A percentile compares a stretch with the other conserved stretches of the same genome.
phyloP scores from a whole-genome alignment of 768 basidiomycete species.

The Hygrocybe punicea region DNA sequence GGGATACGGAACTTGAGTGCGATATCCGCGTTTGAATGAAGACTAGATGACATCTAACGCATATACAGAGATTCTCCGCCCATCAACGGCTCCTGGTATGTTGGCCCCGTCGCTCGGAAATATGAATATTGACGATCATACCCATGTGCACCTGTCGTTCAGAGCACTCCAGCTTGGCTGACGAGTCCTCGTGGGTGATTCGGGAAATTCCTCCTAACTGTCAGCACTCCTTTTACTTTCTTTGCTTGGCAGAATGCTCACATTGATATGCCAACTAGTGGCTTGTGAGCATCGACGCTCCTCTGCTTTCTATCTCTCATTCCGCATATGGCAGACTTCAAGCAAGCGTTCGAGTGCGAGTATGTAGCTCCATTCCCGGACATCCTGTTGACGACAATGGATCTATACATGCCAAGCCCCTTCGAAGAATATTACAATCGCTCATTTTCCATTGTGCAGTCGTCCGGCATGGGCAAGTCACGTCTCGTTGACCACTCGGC shows the following conservation, averaged over 20 bases:
- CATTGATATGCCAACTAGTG: too few species aligned
- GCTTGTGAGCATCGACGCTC: too few species aligned
- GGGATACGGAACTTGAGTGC: not conserved
- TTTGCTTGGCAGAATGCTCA: too few species aligned
- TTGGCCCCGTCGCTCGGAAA: too few species aligned
- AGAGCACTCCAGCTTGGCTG: too few species aligned
- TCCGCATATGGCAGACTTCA: not conserved
- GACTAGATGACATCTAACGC: not conserved
- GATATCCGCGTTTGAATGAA: not conserved
- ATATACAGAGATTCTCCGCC: not conserved
- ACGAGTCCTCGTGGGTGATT: too few species aligned
- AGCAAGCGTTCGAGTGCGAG: not conserved
- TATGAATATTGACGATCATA: too few species aligned
- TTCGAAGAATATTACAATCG: not conserved
- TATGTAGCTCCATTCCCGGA: not conserved
- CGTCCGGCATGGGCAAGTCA: not conserved
- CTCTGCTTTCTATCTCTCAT: not conserved
- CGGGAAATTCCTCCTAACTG: too few species aligned
- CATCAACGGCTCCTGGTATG: not conserved
- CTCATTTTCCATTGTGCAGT: conserved; percentile 2
- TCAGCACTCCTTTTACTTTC: too few species aligned
- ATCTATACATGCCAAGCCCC: not conserved
- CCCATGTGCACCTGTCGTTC: too few species aligned
- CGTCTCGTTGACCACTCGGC: conserved; percentile 3
- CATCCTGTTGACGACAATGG: not conserved